Evolutionary conservation across 1,139 yeast species (phyloP), one percentile per base, ranked within the genome.

Genomic region (Kodamaea arcana): DNA sequence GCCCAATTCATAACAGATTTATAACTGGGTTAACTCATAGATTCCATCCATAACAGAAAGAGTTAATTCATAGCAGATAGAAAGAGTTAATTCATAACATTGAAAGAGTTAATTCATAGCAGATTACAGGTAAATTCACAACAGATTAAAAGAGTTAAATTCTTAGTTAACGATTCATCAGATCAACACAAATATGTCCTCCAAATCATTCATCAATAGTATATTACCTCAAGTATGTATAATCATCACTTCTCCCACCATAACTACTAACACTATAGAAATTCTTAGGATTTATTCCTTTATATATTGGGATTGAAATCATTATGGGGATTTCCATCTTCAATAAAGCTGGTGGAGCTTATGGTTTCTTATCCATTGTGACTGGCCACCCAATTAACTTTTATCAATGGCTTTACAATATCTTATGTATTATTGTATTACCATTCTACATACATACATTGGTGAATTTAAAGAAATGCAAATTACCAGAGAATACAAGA

Each of bases 271-370:
- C 27, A 9, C 9, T 14, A 18, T 18, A 69, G 78, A 70, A 60
- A 52, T 83, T 83, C 52, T 52, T 81, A 23, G 78, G 78, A 15
- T 48, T 72, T 29, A 60, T 87, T 16, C 97, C 97, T 3, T 72
- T 92, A 28, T 86, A 83, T 52, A 72, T 85, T 24, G 97, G 97
- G 8, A 95, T 88, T 16, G 97, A 92, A 56, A 56, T 87, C 10
- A 76, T 85, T 16, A 65, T 88, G n/a, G 83, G 87, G 2, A 68
- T 84, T 25, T 83, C 94, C 15, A 75, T 88, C 31, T 71, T 90
- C 48, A 90, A 92, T 64, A 90, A 90, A 57, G 87, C 92, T 43
- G 81, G 95, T 37, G 97, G 97, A 8, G 67, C 81, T 18, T 92
- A 83, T 58, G 98, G 97, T 20, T 67, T 90, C 27, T 65, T 90